Percentiles rank a stretch among this genome's conserved stretches.
Evolutionary conservation across 768 basidiomycete genomes (phyloP).

Genomic region (Boletus pseudo-olivaceus): DNA sequence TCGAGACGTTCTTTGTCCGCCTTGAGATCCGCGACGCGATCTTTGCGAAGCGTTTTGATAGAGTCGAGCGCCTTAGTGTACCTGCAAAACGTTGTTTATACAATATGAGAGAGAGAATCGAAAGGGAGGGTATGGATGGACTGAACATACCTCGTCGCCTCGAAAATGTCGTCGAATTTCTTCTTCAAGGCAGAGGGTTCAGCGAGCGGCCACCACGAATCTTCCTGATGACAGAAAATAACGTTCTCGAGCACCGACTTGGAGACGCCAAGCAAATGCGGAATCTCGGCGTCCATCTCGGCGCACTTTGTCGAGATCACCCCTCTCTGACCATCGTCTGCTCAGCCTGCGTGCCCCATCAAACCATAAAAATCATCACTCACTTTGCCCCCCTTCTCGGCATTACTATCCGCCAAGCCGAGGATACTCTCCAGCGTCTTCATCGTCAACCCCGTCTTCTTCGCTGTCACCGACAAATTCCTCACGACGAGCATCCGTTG

Average conservation of each 20-base stretch:
- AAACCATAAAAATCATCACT: neutral
- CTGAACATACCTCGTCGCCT: slow-evolving; percentile 78
- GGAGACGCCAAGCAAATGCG: slow-evolving; percentile 88
- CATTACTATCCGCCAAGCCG: slow-evolving; percentile 62
- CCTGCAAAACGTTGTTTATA: slow-evolving; percentile 37
- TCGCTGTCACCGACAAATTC: slow-evolving; percentile 87
- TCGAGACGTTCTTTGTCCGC: slow-evolving; percentile 86
- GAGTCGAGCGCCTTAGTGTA: slow-evolving; percentile 96
- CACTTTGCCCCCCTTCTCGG: slow-evolving; percentile 76
- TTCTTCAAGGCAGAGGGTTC: slow-evolving; percentile 92
- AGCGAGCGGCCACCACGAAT: slow-evolving; percentile 95
- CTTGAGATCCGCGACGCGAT: slow-evolving; percentile 86
- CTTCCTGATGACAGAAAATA: slow-evolving; percentile 99
- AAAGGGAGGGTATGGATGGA: neutral
- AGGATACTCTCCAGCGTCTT: slow-evolving; percentile 95
- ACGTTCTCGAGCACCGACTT: slow-evolving; percentile 99
- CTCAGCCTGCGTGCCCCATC: neutral
- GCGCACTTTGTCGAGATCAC: slow-evolving; percentile 97
- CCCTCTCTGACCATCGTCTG: slow-evolving; percentile 51
- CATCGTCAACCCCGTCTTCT: slow-evolving; percentile 93
- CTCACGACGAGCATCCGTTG: slow-evolving; percentile 86
- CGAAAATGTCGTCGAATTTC: slow-evolving; percentile 99
- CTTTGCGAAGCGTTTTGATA: slow-evolving; percentile 88
- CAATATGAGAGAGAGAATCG: neutral
- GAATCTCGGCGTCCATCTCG: slow-evolving; percentile 94